Conservation (phyloP, 345 rosid genomes). For the Bruguiera parviflora region DNA sequence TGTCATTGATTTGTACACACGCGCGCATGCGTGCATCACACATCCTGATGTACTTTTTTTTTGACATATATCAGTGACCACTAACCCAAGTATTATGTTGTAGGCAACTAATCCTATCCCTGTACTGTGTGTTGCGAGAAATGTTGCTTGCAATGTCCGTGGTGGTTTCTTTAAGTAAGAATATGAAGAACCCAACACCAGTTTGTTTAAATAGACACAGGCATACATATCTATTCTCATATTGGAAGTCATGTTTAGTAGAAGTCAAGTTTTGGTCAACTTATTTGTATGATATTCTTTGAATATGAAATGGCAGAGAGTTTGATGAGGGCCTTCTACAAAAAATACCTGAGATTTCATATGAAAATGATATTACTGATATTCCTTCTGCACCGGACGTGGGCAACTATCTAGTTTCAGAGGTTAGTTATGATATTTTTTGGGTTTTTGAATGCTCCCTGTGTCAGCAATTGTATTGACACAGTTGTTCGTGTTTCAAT, state of each 20-base stretch:
- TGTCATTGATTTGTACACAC: neutral
- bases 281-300: conserved; percentile 21
- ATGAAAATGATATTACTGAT: conserved; percentile 69
- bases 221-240: neutral
- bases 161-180: conserved; percentile 95
- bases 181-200: neutral
- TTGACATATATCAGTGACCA: neutral
- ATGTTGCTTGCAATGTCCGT: conserved; percentile 95
- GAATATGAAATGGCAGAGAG: conserved; percentile 49
- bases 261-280: conserved; percentile 13
- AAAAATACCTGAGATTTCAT: conserved; percentile 65
- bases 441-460: conserved; percentile 10
- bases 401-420: conserved; percentile 82
- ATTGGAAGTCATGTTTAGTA: conserved; percentile 10
- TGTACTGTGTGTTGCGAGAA: conserved; percentile 83
- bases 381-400: conserved; percentile 93
- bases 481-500: neutral
- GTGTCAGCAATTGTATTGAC: conserved; percentile 8
- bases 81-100: conserved; percentile 33
- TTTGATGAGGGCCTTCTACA: conserved; percentile 88
- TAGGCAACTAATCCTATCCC: conserved; percentile 78
- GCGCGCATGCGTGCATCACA: too few species aligned
- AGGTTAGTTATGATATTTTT: conserved; percentile 53
- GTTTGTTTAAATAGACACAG: neutral
- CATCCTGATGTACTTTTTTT: too few species aligned